A percentile compares a stretch with the other conserved stretches of the same genome.
Conservation (phyloP, 2,329 filamentous ascomycete genomes). For the Diaporthe citri region DNA sequence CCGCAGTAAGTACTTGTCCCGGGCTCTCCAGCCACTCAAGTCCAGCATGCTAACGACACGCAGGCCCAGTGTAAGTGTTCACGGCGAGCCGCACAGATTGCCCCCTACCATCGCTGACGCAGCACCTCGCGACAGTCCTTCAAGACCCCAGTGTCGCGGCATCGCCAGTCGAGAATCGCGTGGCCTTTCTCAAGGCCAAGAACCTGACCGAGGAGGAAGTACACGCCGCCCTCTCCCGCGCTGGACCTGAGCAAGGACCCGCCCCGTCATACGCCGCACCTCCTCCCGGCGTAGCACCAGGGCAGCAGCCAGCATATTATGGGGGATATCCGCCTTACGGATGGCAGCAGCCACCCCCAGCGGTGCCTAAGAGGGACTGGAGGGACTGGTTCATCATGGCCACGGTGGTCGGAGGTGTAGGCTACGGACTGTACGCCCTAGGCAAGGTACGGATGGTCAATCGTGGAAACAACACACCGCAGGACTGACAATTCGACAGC, state of each 20-base stretch:
- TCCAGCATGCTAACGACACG: constrained; percentile 35
- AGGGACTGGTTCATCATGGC: constrained; percentile 99
- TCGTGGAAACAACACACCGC: too few relatives aligned
- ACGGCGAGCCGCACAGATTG: not conserved
- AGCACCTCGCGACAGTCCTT: constrained; percentile 73
- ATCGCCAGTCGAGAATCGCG: constrained; percentile 91
- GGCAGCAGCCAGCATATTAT: constrained; percentile 60
- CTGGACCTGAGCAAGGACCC: constrained; percentile 68
- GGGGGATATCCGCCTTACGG: constrained; percentile 61
- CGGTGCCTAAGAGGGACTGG: constrained; percentile 88
- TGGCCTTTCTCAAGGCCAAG: constrained; percentile 95
- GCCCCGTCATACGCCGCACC: constrained; percentile 58
- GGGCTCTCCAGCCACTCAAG: not conserved
- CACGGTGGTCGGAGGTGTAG: constrained; percentile 89
- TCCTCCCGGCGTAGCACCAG: constrained; percentile 56
- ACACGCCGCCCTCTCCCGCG: constrained; percentile 83
- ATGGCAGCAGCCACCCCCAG: constrained; percentile 69
- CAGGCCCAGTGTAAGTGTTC: constrained; percentile 58
- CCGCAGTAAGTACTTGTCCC: constrained; percentile 71
- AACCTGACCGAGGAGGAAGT: constrained; percentile 98
- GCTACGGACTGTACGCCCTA: constrained; percentile 89
- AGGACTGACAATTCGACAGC: constrained; percentile 58
- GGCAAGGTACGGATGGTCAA: constrained; percentile 75
- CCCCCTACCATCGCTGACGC: constrained; percentile 21
- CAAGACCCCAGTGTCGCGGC: constrained; percentile 92